Evolutionary conservation across 306 rosid species (phyloP).

Genomic region (Acacia melanoxylon): DNA sequence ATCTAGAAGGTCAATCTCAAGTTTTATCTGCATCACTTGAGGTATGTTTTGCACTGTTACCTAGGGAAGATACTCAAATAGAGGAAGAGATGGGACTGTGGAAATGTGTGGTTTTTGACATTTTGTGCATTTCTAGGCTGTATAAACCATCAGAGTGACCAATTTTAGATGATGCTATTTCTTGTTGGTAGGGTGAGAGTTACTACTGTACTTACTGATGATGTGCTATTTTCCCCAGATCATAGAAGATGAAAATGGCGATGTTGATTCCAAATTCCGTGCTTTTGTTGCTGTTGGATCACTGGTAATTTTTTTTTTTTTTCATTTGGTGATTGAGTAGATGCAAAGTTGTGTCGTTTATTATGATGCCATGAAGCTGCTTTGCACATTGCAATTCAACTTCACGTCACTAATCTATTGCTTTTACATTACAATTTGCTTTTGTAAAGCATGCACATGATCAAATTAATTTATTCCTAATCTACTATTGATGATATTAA

Average conservation of each 20-base stretch:
- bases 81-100: neutral
- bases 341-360: neutral
- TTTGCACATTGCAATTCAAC: neutral
- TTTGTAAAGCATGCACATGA: neutral
- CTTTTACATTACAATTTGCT: conserved; percentile 1
- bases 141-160: neutral
- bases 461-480: neutral
- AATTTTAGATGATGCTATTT: conserved; percentile 6
- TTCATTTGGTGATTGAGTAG: conserved; percentile 12
- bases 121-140: conserved; percentile 1
- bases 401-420: neutral
- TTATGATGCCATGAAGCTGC: conserved; percentile 13
- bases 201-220: neutral
- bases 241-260: conserved; percentile 68
- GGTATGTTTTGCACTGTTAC: conserved; percentile 48
- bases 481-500: neutral
- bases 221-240: conserved; percentile 42
- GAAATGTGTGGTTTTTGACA: conserved; percentile 2
- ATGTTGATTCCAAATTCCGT: conserved; percentile 79
- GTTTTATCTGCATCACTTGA: conserved; percentile 91
- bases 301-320: conserved; percentile 51
- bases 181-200: neutral
- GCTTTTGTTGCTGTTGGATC: conserved; percentile 96
- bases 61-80: neutral
- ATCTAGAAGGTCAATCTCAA: conserved; percentile 91